Percentiles rank a stretch among this genome's conserved stretches.
Conservation (phyloP, 2,329 filamentous ascomycete genomes). For the Aspergillus neotritici region DNA sequence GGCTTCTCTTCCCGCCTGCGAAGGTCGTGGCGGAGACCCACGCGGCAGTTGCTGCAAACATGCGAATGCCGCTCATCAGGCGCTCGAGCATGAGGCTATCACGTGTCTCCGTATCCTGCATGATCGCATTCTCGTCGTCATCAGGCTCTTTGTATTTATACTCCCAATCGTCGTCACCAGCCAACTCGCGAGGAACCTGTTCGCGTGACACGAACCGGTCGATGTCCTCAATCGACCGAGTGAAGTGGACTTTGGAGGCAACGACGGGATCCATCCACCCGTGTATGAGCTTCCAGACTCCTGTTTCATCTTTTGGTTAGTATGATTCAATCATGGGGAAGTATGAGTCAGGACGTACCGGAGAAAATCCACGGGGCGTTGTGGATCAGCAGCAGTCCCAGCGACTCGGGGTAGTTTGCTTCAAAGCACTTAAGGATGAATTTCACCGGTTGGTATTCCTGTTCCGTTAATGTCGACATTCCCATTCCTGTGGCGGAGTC, state of each 20-base stretch:
- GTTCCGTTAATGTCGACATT: no score
- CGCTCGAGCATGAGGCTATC: constrained; percentile 60
- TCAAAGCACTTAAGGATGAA: constrained; percentile 99
- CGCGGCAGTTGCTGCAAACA: constrained; percentile 64
- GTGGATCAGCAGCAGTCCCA: constrained; percentile 83
- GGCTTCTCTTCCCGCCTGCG: constrained; percentile 25
- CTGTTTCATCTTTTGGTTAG: constrained; percentile 38
- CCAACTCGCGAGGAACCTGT: constrained; percentile 72
- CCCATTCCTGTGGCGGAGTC: no score
- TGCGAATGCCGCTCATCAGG: constrained; percentile 58
- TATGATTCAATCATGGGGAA: constrained; percentile 15
- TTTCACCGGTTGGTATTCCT: constrained; percentile 85
- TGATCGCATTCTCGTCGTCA: constrained; percentile 65
- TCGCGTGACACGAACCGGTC: constrained; percentile 63
- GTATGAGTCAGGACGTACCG: constrained; percentile 41
- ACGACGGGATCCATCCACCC: constrained; percentile 96
- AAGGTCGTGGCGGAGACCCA: constrained; percentile 60
- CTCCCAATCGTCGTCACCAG: constrained; percentile 73
- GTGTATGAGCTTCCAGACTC: constrained; percentile 86
- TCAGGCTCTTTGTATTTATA: constrained; percentile 76
- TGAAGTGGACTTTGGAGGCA: constrained; percentile 86
- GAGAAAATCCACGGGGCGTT: constrained; percentile 96
- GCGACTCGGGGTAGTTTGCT: constrained; percentile 89
- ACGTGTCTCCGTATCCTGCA: constrained; percentile 59
- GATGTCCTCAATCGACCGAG: constrained; percentile 70